Conservation (phyloP, 306 rosid species). For the Chamaecrista fasciculata region DNA sequence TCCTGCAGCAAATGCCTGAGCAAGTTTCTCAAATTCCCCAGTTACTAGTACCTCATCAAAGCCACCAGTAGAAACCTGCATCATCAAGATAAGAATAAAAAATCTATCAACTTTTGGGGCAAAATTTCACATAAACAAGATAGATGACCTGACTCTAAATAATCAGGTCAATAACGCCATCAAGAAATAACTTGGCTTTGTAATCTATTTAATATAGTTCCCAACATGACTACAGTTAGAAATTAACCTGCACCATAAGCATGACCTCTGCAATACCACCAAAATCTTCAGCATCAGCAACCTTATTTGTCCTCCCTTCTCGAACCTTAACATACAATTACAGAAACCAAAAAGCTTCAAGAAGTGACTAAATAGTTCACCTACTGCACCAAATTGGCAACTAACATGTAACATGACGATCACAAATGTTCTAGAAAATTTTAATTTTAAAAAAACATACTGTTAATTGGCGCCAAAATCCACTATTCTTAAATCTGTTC, state of each 20-base stretch:
- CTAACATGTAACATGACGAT: not conserved
- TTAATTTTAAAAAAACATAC: constrained; percentile 40
- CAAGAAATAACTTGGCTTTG: constrained; percentile 10
- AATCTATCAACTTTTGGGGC: not conserved
- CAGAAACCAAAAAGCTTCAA: constrained; percentile 15
- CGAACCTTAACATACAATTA: constrained; percentile 60
- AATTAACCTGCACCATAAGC: constrained; percentile 79
- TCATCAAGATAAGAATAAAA: constrained; percentile 30
- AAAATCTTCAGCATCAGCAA: constrained; percentile 46
- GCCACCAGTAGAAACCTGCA: constrained; percentile 69
- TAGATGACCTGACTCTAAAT: constrained; percentile 2
- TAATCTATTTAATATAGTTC: not conserved
- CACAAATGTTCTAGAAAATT: not conserved
- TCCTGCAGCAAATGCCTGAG: constrained; percentile 63
- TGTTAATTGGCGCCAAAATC: constrained; percentile 97
- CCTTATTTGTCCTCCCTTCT: constrained; percentile 72
- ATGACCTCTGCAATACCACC: constrained; percentile 73
- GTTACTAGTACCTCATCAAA: constrained; percentile 56
- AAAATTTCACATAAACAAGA: not conserved
- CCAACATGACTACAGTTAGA: not conserved
- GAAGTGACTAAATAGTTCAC: not conserved
- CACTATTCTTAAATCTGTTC: constrained; percentile 87
- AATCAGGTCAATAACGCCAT: not conserved
- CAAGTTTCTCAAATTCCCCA: constrained; percentile 66
- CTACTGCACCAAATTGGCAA: constrained; percentile 13